phyloP scores from a whole-genome alignment of 192 early-diverging fungal species.

The Allomyces javanicus region DNA sequence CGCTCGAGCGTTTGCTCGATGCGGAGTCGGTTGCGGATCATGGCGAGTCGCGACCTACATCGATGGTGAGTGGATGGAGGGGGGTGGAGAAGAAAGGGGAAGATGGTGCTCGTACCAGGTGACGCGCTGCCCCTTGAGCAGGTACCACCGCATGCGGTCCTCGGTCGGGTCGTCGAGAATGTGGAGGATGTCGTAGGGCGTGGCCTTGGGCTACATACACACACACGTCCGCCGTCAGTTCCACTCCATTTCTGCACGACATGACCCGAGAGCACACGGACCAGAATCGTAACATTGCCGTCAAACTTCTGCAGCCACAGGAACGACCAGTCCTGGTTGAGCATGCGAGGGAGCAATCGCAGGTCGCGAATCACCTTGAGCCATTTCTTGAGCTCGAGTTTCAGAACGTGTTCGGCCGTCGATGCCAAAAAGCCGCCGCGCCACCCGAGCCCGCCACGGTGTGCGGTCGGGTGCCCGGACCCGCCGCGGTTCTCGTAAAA shows the following conservation, averaged over 20 bases:
- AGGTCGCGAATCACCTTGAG: conserved; percentile 58
- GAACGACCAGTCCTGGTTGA: conserved; percentile 58
- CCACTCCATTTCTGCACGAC: background rate
- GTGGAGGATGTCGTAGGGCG: background rate
- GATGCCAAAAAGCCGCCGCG: conserved; percentile 74
- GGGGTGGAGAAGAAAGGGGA: too few species aligned
- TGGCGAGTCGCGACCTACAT: conserved; percentile 36
- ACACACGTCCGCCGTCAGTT: background rate
- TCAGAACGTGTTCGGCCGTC: conserved; percentile 54
- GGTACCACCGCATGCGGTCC: conserved; percentile 25
- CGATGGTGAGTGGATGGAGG: too few species aligned
- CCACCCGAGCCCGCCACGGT: conserved; percentile 52
- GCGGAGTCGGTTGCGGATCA: conserved; percentile 50
- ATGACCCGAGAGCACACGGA: conserved; percentile 6
- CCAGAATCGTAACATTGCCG: conserved; percentile 67
- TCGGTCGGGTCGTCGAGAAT: conserved; percentile 4
- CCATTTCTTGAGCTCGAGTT: conserved; percentile 75
- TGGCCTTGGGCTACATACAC: background rate
- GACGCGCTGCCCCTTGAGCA: conserved; percentile 41
- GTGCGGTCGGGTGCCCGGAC: conserved; percentile 51
- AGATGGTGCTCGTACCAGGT: conserved; percentile 39
- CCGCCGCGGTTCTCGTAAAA: conserved; percentile 63
- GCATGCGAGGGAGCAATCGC: conserved; percentile 50
- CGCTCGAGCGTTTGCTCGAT: conserved; percentile 49
- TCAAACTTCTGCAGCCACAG: conserved; percentile 81